Evolutionary conservation across 768 basidiomycete species (phyloP), one percentile per base, ranked within the genome.

Genomic region (Fistulinella prunicolor): DNA sequence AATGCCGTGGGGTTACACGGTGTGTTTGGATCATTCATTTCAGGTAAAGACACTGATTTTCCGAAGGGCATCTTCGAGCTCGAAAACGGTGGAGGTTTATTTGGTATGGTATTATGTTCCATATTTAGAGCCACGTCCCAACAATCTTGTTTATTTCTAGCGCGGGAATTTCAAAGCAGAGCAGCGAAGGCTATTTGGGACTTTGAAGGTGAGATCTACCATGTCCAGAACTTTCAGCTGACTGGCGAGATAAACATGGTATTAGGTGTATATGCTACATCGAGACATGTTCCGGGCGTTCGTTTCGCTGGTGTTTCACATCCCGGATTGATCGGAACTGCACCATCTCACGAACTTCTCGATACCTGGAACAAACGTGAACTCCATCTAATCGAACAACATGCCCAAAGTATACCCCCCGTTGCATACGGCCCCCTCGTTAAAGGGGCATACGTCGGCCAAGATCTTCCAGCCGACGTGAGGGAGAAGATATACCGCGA

Each of bases 111-210:
- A 12, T 13, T 38, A 16, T 12, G 12, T 1, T 42, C n/a, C 28
- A 4, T 28, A 26, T 38, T n/a, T 6, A 9, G 13, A 26, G 17
- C 10, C 0, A 34, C 19, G 40, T 29, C 37, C 17, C 32, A 8
- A 46, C 28, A 24, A 17, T 26, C 23, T 21, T 32, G 16, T 35
- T 26, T n/a, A 19, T 21, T 16, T 29, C 9, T 22, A 83, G 82
- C 83, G 4, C 72, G 70, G 16, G 83, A 88, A 62, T 86, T 86
- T 65, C 69, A 85, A 35, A 85, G 82, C 58, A 78, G 71, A 57
- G 86, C 86, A 1, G 77, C 79, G 45, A 90, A 90, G 60, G 85
- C 87, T 5, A 85, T 90, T 49, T 90, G 87, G 87, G 87, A 88
- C 63, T 76, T 89, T 52, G 73, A 86, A 52, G 83, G 82, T 77